A percentile compares a stretch with the other conserved stretches of the same genome.
phyloP scores from a whole-genome alignment of 768 basidiomycete species.

The Agaricus sinodeliciosus region DNA sequence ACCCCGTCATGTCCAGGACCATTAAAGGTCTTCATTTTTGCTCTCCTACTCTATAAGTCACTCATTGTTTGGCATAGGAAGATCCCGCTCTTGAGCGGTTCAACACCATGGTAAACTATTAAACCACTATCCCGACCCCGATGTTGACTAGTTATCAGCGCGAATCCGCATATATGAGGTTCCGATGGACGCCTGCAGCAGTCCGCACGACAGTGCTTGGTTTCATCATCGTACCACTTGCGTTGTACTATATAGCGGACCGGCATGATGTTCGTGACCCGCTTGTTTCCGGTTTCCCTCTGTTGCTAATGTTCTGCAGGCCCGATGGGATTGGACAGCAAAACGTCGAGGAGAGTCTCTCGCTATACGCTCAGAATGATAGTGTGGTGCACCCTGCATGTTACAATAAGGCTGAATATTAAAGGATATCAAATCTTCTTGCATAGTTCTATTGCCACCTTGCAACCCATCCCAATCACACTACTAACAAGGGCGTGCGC shows the following conservation, averaged over 20 bases:
- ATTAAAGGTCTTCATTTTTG: constrained; percentile 40
- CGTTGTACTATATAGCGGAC: constrained; percentile 44
- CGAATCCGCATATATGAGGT: constrained; percentile 78
- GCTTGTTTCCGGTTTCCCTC: background rate
- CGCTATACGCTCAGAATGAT: constrained; percentile 12
- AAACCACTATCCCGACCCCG: constrained; percentile 2
- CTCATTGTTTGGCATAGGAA: constrained; percentile 19
- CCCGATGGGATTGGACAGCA: constrained; percentile 49
- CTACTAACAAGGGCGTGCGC: constrained; percentile 88
- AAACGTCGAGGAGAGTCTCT: constrained; percentile 31
- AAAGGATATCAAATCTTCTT: constrained; percentile 54
- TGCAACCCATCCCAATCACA: constrained; percentile 80
- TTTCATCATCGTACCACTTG: constrained; percentile 56
- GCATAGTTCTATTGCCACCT: constrained; percentile 84
- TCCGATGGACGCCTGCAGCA: constrained; percentile 70
- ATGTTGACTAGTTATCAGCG: constrained; percentile 40
- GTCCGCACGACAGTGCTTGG: constrained; percentile 58
- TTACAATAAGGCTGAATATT: background rate
- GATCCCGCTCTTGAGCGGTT: constrained; percentile 59
- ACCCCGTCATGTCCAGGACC: constrained; percentile 33
- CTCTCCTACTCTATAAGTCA: background rate
- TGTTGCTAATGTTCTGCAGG: constrained; percentile 24
- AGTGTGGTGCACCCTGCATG: constrained; percentile 2
- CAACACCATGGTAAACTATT: constrained; percentile 38
- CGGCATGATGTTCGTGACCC: constrained; percentile 31